Conservation (phyloP, 805 yeast genomes). For the Deakozyma indianensis region DNA sequence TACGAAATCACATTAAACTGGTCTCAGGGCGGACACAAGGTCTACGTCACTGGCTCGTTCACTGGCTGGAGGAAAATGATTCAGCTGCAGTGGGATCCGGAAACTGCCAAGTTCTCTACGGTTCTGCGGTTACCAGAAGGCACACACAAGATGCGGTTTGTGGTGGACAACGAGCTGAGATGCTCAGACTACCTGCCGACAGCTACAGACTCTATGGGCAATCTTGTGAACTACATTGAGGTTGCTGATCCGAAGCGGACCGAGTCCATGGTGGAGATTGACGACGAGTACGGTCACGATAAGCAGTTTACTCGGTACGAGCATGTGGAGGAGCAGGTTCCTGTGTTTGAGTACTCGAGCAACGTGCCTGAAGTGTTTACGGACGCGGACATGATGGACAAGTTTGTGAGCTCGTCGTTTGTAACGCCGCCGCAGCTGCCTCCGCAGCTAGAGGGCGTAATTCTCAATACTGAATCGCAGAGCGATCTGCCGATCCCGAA, state of each 20-base stretch:
- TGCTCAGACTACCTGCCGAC: slow-evolving; percentile 85
- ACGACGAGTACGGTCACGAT: slow-evolving; percentile 2
- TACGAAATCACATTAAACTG: slow-evolving; percentile 30
- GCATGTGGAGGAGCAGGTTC: slow-evolving; percentile 27
- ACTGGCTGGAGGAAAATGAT: slow-evolving; percentile 99
- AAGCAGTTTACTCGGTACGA: slow-evolving; percentile 6
- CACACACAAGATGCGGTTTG: slow-evolving; percentile 85
- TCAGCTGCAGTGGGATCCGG: slow-evolving; percentile 44
- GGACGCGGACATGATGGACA: slow-evolving; percentile 29
- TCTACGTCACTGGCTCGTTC: slow-evolving; percentile 92
- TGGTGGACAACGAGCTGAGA: slow-evolving; percentile 83
- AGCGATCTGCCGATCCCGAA: slow-evolving; percentile 90
- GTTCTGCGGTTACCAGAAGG: slow-evolving; percentile 52
- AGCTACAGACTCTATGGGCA: slow-evolving; percentile 95
- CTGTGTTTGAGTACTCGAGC: slow-evolving; percentile 50
- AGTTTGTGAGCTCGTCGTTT: slow-evolving; percentile 24
- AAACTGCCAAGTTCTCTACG: slow-evolving; percentile 17
- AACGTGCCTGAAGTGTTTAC: slow-evolving; percentile 30
- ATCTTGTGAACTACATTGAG: slow-evolving; percentile 73
- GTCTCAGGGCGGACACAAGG: slow-evolving; percentile 94
- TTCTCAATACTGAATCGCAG: slow-evolving; percentile 66
- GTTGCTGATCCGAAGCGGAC: slow-evolving; percentile 12
- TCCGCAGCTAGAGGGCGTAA: slow-evolving; percentile 90
- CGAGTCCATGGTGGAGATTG: slow-evolving; percentile 3
- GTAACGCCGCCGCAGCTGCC: slow-evolving; percentile 93